Percentiles rank a stretch among this genome's conserved stretches.
Evolutionary conservation across 1,139 yeast species (phyloP).

Genomic region (Magnusiomyces starmeri): DNA sequence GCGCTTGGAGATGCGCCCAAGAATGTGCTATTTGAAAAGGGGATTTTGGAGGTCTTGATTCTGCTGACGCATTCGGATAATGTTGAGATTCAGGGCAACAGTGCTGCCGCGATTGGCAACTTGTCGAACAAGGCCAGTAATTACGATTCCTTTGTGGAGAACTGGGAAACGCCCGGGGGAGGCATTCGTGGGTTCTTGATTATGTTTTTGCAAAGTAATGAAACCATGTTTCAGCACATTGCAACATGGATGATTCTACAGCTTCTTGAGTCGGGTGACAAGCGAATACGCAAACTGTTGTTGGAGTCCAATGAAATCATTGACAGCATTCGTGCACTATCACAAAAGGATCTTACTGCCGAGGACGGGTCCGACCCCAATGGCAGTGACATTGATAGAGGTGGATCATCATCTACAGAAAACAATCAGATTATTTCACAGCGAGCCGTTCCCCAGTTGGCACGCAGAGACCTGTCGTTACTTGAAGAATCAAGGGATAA

Average conservation of each 20-base stretch:
- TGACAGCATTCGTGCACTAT: constrained; percentile 30
- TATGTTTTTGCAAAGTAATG: constrained; percentile 73
- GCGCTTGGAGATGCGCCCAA: constrained; percentile 95
- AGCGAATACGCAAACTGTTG: constrained; percentile 43
- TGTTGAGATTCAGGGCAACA: constrained; percentile 95
- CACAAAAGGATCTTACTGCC: constrained; percentile 15
- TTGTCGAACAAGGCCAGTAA: constrained; percentile 83
- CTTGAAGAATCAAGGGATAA: neutral
- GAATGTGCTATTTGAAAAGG: constrained; percentile 73
- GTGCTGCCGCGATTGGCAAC: constrained; percentile 97
- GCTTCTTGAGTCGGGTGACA: constrained; percentile 78
- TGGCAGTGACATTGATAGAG: neutral
- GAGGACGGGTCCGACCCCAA: neutral
- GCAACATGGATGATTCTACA: constrained; percentile 97
- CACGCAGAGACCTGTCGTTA: too few species aligned
- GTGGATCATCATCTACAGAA: neutral
- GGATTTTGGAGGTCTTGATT: constrained; percentile 79
- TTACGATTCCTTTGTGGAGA: constrained; percentile 68
- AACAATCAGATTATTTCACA: constrained; percentile 10
- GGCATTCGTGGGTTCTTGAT: constrained; percentile 82
- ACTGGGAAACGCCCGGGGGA: constrained; percentile 75
- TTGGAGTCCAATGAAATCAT: constrained; percentile 31
- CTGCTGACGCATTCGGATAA: constrained; percentile 85
- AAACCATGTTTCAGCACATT: constrained; percentile 96
- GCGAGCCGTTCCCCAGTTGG: constrained; percentile 16